Conservation (phyloP, 2,329 filamentous ascomycete species). For the Colletotrichum incanum region DNA sequence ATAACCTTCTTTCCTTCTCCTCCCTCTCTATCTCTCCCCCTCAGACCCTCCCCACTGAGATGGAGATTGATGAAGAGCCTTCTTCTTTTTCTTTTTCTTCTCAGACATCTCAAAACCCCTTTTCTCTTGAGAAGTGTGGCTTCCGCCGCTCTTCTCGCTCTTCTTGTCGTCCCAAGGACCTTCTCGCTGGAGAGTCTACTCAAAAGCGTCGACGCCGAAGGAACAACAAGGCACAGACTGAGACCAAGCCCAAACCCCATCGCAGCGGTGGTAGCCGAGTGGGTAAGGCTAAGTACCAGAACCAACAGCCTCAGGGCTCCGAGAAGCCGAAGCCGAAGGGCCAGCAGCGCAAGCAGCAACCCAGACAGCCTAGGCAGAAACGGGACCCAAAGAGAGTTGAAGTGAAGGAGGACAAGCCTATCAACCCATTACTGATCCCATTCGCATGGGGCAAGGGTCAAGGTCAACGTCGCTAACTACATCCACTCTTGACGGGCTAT, state of each 20-base stretch:
- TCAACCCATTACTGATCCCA: not conserved
- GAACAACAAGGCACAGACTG: not conserved
- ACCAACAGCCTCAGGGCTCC: not conserved
- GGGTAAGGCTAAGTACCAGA: not conserved
- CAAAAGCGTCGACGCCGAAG: not conserved
- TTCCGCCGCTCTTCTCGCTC: not conserved
- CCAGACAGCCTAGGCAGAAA: not conserved
- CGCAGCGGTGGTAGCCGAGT: not conserved
- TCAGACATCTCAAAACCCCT: not conserved
- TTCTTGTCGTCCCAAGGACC: not conserved
- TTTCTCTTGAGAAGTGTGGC: not conserved
- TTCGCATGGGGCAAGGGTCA: not conserved
- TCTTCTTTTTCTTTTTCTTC: not conserved
- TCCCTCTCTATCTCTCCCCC: not conserved
- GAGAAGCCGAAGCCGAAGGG: not conserved
- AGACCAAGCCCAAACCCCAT: not conserved
- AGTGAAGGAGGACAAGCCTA: not conserved
- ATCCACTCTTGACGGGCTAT: not conserved
- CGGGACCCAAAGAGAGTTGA: not conserved
- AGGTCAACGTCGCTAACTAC: not conserved
- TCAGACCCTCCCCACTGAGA: slow-evolving; percentile 3
- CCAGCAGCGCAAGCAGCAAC: slow-evolving; percentile 2
- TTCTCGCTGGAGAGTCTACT: not conserved
- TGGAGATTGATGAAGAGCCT: not conserved
- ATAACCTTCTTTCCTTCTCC: not conserved